A percentile compares a stretch with the other conserved stretches of the same genome.
These are phyloP conservation scores for Umbelopsis vinacea DNA, from an alignment of 192 early-diverging fungal species.

Conservation along the genomic window DNA sequence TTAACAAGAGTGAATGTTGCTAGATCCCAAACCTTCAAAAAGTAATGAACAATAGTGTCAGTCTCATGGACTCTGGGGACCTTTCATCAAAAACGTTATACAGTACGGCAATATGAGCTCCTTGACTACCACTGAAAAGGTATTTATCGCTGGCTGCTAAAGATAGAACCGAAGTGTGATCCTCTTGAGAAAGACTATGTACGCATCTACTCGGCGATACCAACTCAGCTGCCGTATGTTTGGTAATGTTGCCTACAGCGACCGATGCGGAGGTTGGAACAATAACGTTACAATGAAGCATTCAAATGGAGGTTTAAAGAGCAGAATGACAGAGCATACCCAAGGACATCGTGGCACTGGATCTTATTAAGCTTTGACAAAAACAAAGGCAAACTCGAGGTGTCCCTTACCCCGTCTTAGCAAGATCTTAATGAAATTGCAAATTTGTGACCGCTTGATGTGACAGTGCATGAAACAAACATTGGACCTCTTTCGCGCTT, in stretches of 20 bases:
- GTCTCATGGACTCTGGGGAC: not conserved
- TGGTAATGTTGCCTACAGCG: conserved; percentile 31
- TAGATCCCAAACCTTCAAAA: conserved; percentile 53
- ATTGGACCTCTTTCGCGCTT: too few relatives aligned
- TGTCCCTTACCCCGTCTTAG: not conserved
- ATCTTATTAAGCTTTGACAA: not conserved
- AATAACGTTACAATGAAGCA: not conserved
- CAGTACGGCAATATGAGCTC: conserved; percentile 67
- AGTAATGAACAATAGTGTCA: not conserved
- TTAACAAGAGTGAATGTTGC: conserved; percentile 51
- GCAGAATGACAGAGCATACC: not conserved
- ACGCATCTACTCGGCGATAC: conserved; percentile 35
- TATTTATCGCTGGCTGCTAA: conserved; percentile 59
- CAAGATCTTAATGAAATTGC: not conserved
- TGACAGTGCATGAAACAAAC: too few relatives aligned
- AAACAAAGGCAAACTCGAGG: not conserved
- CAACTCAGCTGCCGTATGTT: conserved; percentile 27
- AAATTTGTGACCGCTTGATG: too few relatives aligned
- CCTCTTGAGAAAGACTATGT: conserved; percentile 57
- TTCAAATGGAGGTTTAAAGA: not conserved
- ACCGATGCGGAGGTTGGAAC: not conserved
- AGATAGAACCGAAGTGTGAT: conserved; percentile 62
- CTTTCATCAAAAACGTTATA: conserved; percentile 29
- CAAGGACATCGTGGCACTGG: not conserved
- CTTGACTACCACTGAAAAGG: conserved; percentile 74